Evolutionary conservation across 139 green algal genomes (phyloP).

Genomic region (Ettlia oleoabundans): DNA sequence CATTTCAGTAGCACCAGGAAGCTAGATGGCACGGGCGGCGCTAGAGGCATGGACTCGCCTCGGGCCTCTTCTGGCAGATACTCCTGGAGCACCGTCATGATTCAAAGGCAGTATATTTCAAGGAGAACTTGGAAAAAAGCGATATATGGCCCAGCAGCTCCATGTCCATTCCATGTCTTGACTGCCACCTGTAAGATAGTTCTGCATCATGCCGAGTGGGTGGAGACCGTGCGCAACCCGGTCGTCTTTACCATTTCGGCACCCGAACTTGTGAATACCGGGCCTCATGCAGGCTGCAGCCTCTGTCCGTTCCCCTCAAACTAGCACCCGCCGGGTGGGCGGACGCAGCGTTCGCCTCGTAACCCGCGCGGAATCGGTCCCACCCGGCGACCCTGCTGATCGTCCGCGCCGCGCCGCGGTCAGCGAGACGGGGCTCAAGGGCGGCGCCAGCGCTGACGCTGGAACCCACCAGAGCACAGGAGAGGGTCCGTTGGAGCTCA

Average conservation of each 20-base stretch:
- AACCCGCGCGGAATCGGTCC: too few relatives aligned
- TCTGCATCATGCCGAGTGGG: too few relatives aligned
- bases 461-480: too few relatives aligned
- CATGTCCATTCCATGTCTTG: too few relatives aligned
- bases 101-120: too few relatives aligned
- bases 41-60: neutral
- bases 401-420: too few relatives aligned
- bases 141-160: neutral
- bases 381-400: too few relatives aligned
- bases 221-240: neutral
- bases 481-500: slow-evolving; percentile 2
- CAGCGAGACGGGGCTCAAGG: too few relatives aligned
- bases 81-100: neutral
- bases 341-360: neutral
- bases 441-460: too few relatives aligned
- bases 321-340: neutral
- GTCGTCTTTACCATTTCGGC: neutral
- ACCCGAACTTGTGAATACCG: neutral
- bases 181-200: too few relatives aligned
- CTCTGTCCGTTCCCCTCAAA: neutral
- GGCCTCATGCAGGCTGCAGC: neutral
- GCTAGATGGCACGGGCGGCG: too few relatives aligned
- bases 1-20: neutral
- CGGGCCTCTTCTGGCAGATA: slow-evolving; percentile 15
- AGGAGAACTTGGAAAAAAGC: neutral